A percentile compares a stretch with the other conserved stretches of the same genome.
phyloP scores from a whole-genome alignment of 192 early-diverging fungal genomes.

The Dimargaris xerosporica region DNA sequence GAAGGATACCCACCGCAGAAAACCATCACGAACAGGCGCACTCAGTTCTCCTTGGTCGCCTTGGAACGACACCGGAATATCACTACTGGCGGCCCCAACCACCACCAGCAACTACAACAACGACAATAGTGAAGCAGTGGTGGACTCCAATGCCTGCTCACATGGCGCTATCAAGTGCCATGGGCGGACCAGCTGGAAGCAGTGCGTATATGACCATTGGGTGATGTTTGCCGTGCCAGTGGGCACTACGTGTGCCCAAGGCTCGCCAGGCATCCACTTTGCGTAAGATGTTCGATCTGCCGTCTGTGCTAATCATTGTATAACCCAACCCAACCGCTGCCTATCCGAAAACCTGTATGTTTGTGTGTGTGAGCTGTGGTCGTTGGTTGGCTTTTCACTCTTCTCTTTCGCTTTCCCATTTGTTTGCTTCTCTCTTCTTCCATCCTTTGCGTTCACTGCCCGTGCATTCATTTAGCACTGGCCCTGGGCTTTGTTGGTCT shows the following conservation, averaged over 20 bases:
- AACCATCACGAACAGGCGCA: too few species aligned
- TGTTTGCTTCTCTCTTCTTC: constrained; percentile 5
- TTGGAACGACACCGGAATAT: too few species aligned
- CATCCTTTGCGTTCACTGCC: constrained; percentile 10
- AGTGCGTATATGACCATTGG: neutral
- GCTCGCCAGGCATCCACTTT: neutral
- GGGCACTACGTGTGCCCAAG: neutral
- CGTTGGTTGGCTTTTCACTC: constrained; percentile 1
- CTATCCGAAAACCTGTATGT: neutral
- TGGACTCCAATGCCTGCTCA: too few species aligned
- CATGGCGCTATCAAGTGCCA: too few species aligned
- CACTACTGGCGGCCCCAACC: too few species aligned
- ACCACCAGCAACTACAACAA: too few species aligned
- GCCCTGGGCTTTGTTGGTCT: too few species aligned
- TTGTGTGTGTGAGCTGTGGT: neutral
- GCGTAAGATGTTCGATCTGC: neutral
- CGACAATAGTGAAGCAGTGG: too few species aligned
- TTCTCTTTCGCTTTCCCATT: constrained; percentile 4
- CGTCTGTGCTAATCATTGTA: neutral
- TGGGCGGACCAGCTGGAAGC: neutral
- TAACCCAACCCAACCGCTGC: neutral
- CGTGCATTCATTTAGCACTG: too few species aligned
- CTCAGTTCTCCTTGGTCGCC: too few species aligned
- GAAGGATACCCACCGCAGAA: too few species aligned
- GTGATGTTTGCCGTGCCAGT: neutral